phyloP scores from a whole-genome alignment of 1,284 basidiomycete species.

The Hymenochaete sp. region DNA sequence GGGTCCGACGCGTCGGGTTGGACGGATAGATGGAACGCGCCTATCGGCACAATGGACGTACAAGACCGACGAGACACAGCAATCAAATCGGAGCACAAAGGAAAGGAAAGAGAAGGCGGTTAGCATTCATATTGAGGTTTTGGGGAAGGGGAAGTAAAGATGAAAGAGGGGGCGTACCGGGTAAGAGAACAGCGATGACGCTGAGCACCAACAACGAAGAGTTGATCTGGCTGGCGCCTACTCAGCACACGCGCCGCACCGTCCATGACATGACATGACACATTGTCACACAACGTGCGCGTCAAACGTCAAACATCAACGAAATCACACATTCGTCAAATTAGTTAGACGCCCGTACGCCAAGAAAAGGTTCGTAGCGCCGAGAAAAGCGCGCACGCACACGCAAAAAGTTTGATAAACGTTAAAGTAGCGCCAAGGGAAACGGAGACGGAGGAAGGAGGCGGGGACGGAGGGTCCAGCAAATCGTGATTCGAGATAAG shows the following conservation, averaged over 20 bases:
- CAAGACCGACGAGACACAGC: not conserved
- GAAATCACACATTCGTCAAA: constrained; percentile 1
- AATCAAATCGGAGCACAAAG: not conserved
- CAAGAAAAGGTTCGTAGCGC: not conserved
- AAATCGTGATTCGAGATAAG: no score
- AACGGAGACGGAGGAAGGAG: no score
- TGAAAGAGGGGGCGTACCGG: constrained; percentile 25
- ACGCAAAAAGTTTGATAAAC: no score
- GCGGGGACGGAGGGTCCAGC: no score
- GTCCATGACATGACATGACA: not conserved
- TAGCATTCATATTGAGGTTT: not conserved
- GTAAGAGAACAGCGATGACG: constrained; percentile 72
- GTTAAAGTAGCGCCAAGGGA: no score
- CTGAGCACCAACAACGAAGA: constrained; percentile 76
- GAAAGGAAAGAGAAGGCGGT: not conserved
- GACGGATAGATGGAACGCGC: constrained; percentile 53
- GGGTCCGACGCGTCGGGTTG: constrained; percentile 6
- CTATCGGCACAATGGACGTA: constrained; percentile 21
- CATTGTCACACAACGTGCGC: not conserved
- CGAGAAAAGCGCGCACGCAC: no score
- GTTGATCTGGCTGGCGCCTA: constrained; percentile 73
- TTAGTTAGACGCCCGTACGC: no score
- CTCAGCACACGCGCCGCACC: no score
- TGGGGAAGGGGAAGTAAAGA: not conserved
- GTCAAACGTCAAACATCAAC: not conserved